These are phyloP conservation scores for Thermomyces lanuginosus DNA, from an alignment of 2,329 filamentous ascomycete genomes.

Conservation along the genomic window DNA sequence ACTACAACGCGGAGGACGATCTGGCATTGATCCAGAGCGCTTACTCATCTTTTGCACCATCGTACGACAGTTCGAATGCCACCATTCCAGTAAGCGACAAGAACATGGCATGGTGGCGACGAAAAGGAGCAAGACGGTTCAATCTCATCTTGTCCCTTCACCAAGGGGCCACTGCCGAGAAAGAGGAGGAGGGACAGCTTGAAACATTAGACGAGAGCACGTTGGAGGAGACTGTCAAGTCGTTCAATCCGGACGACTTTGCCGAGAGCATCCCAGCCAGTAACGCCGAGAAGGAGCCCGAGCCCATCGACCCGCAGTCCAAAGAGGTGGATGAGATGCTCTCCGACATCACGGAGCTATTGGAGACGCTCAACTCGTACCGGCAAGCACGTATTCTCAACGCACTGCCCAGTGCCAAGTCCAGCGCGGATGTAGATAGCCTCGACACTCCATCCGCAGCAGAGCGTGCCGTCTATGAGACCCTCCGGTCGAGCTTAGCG, in stretches of 20 bases:
- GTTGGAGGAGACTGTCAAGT: constrained; percentile 27
- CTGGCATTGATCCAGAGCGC: constrained; percentile 25
- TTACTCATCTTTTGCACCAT: constrained; percentile 35
- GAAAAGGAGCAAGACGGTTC: constrained; percentile 24
- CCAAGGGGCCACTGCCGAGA: constrained; percentile 8
- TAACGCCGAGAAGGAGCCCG: constrained; percentile 3
- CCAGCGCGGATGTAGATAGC: constrained; percentile 1
- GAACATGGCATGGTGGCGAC: constrained; percentile 31
- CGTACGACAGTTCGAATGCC: constrained; percentile 29
- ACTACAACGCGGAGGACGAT: too few species aligned
- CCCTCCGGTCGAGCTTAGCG: constrained; percentile 57
- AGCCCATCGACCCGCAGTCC: constrained; percentile 16
- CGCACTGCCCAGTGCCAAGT: constrained; percentile 6
- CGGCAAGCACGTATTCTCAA: constrained; percentile 43
- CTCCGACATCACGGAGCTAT: constrained; percentile 40
- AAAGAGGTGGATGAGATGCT: constrained; percentile 37
- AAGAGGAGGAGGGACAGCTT: constrained; percentile 12
- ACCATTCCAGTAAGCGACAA: constrained; percentile 28
- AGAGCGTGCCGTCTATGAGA: constrained; percentile 48
- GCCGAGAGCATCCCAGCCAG: constrained; percentile 9
- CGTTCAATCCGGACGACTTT: constrained; percentile 24
- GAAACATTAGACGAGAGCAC: constrained; percentile 23
- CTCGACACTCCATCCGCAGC: constrained; percentile 36
- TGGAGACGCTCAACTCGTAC: constrained; percentile 46
- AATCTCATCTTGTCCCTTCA: constrained; percentile 18